These are phyloP conservation scores for Cutaneotrichosporon mucoides DNA, from an alignment of 1,284 basidiomycete species.

Conservation along the genomic window DNA sequence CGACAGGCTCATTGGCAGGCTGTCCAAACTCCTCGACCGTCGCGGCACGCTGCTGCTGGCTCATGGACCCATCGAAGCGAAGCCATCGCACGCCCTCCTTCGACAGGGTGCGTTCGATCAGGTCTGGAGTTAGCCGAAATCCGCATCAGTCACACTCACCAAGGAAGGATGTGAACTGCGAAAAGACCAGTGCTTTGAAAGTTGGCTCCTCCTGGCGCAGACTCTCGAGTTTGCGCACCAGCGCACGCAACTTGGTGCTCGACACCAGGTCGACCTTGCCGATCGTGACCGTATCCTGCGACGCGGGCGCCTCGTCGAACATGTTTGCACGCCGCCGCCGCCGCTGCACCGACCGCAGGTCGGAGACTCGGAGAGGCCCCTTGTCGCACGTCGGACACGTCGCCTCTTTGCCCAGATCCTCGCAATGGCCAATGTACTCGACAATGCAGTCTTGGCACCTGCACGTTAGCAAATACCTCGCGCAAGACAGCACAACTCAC, in stretches of 20 bases:
- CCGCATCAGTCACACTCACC: slow-evolving; percentile 21
- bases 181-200: slow-evolving; percentile 83
- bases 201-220: slow-evolving; percentile 57
- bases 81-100: slow-evolving; percentile 70
- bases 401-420: slow-evolving; percentile 43
- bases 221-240: slow-evolving; percentile 39
- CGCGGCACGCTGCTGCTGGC: slow-evolving; percentile 71
- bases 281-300: slow-evolving; percentile 51
- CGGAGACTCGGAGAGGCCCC: slow-evolving; percentile 34
- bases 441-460: slow-evolving; percentile 50
- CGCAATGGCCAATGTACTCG: slow-evolving; percentile 45
- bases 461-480: slow-evolving; percentile 10
- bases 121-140: slow-evolving; percentile 49
- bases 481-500: slow-evolving; percentile 51
- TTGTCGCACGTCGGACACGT: slow-evolving; percentile 45
- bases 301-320: slow-evolving; percentile 12
- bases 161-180: slow-evolving; percentile 68
- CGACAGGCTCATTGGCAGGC: slow-evolving; percentile 62
- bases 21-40: slow-evolving; percentile 72
- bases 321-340: slow-evolving; percentile 45
- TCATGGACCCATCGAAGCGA: slow-evolving; percentile 92
- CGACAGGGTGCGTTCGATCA: slow-evolving; percentile 71
- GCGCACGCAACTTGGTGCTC: slow-evolving; percentile 61
- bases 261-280: slow-evolving; percentile 77
- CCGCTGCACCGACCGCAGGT: slow-evolving; percentile 40